phyloP scores from a whole-genome alignment of 1,284 basidiomycete genomes.

The Heterobasidion annosum region DNA sequence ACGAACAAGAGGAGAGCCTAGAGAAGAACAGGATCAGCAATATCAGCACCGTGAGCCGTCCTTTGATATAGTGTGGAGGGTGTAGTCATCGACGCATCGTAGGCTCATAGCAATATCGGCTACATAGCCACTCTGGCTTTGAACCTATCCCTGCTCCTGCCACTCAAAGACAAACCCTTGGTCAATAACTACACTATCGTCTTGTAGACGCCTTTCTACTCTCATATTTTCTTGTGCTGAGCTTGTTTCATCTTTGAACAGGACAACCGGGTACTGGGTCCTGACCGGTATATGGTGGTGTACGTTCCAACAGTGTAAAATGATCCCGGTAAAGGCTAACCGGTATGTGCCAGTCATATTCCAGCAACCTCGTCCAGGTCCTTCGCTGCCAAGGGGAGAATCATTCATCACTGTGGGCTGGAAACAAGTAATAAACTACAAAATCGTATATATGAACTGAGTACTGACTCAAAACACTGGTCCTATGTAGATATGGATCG shows the following conservation, averaged over 20 bases:
- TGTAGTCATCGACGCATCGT: not conserved
- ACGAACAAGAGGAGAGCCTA: conserved; percentile 69
- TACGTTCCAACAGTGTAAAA: conserved; percentile 23
- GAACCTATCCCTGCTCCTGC: conserved; percentile 69
- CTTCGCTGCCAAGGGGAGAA: conserved; percentile 62
- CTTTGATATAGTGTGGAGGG: not conserved
- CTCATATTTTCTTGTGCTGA: not conserved
- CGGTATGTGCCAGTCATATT: conserved; percentile 49
- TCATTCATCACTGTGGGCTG: conserved; percentile 70
- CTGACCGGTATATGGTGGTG: conserved; percentile 76
- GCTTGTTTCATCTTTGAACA: conserved; percentile 19
- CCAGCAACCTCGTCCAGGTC: conserved; percentile 69
- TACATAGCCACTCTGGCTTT: conserved; percentile 60
- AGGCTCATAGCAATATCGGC: conserved; percentile 73
- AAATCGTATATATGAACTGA: not conserved
- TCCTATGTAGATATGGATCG: conserved; percentile 50
- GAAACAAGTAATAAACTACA: conserved; percentile 47
- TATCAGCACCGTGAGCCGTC: conserved; percentile 60
- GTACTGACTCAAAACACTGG: not conserved
- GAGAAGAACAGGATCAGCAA: conserved; percentile 84
- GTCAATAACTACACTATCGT: conserved; percentile 68
- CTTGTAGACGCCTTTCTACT: conserved; percentile 31
- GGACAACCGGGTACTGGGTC: conserved; percentile 70
- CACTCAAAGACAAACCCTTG: conserved; percentile 51
- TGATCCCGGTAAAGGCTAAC: too few species aligned